These are phyloP conservation scores for Vachellia pachyceras DNA, from an alignment of 306 rosid genomes.

Conservation along the genomic window DNA sequence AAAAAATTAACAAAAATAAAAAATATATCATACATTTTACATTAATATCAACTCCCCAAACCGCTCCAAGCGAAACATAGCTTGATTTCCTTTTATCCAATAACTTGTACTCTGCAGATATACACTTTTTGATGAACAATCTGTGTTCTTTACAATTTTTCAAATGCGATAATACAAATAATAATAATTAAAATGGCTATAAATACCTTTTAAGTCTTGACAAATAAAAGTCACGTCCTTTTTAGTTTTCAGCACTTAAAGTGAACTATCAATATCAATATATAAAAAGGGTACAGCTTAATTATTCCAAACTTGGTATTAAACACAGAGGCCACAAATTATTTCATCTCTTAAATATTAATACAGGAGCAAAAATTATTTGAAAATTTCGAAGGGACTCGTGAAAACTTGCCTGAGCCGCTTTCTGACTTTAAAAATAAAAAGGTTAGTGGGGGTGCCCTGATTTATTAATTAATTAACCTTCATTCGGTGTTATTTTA, in stretches of 20 bases:
- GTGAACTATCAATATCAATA: not conserved
- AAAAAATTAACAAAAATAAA: no score
- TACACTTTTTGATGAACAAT: not conserved
- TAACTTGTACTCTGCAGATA: no score
- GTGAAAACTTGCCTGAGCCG: not conserved
- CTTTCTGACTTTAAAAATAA: not conserved
- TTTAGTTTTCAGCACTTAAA: not conserved
- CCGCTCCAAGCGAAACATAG: no score
- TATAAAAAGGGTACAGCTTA: not conserved
- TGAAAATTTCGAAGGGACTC: not conserved
- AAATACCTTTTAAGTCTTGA: not conserved
- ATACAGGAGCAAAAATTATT: not conserved
- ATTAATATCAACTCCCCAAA: no score
- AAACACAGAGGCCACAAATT: not conserved
- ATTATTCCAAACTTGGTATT: not conserved
- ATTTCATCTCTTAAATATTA: not conserved
- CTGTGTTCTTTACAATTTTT: not conserved
- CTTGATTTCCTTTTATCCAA: no score
- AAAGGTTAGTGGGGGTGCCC: slow-evolving; percentile 25
- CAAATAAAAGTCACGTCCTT: not conserved
- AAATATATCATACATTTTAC: no score
- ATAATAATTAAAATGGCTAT: not conserved
- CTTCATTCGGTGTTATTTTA: slow-evolving; percentile 27
- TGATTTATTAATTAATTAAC: slow-evolving; percentile 31
- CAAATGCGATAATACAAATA: not conserved